phyloP scores from a whole-genome alignment of 2,329 filamentous ascomycete species.

The Pseudovirgaria hyperparasitica region DNA sequence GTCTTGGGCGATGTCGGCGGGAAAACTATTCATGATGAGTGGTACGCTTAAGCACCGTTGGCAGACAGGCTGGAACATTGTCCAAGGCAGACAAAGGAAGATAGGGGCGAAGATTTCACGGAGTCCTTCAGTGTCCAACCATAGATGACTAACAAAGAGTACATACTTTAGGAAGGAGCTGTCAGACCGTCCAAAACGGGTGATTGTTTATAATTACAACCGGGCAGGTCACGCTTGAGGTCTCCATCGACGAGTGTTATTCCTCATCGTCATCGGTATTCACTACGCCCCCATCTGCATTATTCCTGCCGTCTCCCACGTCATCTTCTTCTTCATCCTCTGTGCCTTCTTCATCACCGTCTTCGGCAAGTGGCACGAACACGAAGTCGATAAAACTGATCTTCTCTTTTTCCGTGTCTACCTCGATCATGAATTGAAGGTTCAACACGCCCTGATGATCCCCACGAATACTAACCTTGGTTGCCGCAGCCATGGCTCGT shows the following conservation, averaged over 20 bases:
- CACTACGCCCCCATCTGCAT: constrained; percentile 6
- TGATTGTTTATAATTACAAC: background rate
- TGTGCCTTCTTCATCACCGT: constrained; percentile 35
- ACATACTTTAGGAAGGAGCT: too few species aligned
- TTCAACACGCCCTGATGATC: constrained; percentile 85
- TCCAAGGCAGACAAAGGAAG: too few species aligned
- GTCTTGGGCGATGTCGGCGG: too few species aligned
- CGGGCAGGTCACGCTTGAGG: background rate
- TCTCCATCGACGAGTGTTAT: background rate
- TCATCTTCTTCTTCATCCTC: constrained; percentile 9
- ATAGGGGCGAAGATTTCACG: too few species aligned
- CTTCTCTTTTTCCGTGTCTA: constrained; percentile 53
- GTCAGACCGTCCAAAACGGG: constrained; percentile 1
- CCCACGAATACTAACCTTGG: constrained; percentile 80
- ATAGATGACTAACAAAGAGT: too few species aligned
- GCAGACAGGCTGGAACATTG: too few species aligned
- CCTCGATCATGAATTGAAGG: constrained; percentile 90
- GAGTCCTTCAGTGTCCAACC: too few species aligned
- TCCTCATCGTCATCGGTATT: constrained; percentile 7
- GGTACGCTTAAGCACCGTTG: too few species aligned
- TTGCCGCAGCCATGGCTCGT: constrained; percentile 85
- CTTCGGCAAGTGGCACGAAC: constrained; percentile 60
- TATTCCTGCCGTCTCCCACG: constrained; percentile 3
- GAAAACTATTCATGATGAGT: too few species aligned
- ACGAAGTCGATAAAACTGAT: constrained; percentile 72